Evolutionary conservation across 164 flowering plant genomes (phyloP), one percentile per base, ranked within the genome.

Genomic region (Stephania japonica): DNA sequence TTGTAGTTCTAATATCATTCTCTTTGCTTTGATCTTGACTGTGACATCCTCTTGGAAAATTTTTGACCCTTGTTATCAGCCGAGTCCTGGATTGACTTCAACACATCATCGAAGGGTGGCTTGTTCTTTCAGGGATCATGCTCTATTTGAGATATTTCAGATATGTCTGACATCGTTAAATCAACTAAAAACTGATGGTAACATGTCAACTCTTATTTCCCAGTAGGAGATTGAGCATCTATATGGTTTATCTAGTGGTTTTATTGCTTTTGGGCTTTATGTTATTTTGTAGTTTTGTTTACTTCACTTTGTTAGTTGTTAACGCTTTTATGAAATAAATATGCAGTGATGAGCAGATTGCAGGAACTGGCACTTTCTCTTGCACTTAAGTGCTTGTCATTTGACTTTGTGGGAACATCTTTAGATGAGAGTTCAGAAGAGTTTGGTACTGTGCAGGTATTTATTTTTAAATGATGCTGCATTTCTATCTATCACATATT

Each of bases 381-480:
- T 75, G 72, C 97, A 0, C 83, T 93, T 13, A 90, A 87, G 78
- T 96, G 99, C 80, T 75, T 96, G 69, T 93, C 98, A 1, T 96
- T 86, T 84, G 99, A 96, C 81, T 96, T 96, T 87, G 94, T 89
- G 72, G 99, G 99, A 65, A 91, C 99, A 70, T 84, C 98, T 25
- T 80, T 93, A 77, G 99, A 96, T 88, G 99, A 96, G 86, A 93
- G 97, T 80, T 91, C 98, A 41, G 99, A 96, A 72, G 99, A 96
- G 78, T 91, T 96, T 85, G 99, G 99, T 77, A 91, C 98, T 73
- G 89, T 93, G 44, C 99, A 96, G 98, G 99, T 93, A 24, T 53
- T 50, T 25, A 23, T n/a, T 32, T 72, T 44, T 6, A 26, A 27
- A 13, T 41, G 14, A 32, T 65, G 23, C 49, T 47, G 11, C 25